These are phyloP conservation scores for Coffea humblotiana DNA, from an alignment of 305 asterid genomes.

Conservation along the genomic window DNA sequence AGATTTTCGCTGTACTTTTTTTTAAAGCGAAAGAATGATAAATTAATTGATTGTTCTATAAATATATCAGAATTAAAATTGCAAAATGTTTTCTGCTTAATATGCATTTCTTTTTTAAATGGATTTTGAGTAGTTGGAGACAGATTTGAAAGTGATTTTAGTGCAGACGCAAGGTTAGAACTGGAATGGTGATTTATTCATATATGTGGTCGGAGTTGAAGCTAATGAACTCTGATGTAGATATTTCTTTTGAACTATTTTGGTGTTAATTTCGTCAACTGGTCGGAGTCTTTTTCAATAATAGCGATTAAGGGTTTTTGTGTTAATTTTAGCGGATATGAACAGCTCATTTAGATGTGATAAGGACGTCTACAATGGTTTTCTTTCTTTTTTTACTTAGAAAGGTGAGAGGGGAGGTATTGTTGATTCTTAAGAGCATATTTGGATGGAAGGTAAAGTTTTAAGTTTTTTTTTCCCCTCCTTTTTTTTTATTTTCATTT, in stretches of 20 bases:
- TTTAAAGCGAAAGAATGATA: not conserved
- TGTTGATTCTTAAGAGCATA: conserved; percentile 14
- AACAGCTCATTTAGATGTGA: conserved; percentile 14
- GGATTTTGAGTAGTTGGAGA: not conserved
- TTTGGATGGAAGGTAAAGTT: conserved; percentile 1
- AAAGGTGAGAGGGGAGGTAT: not conserved
- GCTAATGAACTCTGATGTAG: not conserved
- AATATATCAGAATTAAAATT: not conserved
- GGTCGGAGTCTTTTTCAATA: conserved; percentile 7
- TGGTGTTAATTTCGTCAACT: not conserved
- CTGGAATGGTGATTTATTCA: conserved; percentile 2
- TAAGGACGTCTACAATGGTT: not conserved
- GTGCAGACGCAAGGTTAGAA: conserved; percentile 5
- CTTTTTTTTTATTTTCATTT: too few relatives aligned
- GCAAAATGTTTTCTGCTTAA: not conserved
- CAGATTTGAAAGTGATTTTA: conserved; percentile 16
- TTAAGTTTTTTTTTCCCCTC: too few relatives aligned
- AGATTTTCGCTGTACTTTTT: not conserved
- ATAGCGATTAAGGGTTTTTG: conserved; percentile 2
- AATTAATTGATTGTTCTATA: not conserved
- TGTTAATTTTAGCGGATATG: conserved; percentile 7
- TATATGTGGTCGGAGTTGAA: conserved; percentile 8
- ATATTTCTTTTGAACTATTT: too few relatives aligned
- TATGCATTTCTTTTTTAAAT: not conserved
- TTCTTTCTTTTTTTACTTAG: not conserved